phyloP scores from a whole-genome alignment of 208 protist genomes.

The Acanthamoeba royreba region DNA sequence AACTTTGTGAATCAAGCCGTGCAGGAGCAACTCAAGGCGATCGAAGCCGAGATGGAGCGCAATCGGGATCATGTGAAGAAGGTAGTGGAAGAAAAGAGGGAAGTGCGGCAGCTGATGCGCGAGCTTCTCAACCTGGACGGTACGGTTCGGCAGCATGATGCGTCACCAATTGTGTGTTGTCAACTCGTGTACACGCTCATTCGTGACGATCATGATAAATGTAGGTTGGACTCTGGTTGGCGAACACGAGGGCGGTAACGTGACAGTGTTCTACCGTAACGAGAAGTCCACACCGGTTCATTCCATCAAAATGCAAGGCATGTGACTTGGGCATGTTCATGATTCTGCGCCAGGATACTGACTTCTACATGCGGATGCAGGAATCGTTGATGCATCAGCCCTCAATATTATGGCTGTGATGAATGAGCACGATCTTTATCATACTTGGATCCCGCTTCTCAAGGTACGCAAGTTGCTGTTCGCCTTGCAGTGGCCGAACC shows the following conservation, averaged over 20 bases:
- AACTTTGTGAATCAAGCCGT: too few species aligned
- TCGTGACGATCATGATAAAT: too few species aligned
- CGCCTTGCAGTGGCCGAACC: not conserved
- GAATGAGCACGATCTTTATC: slow-evolving; percentile 1
- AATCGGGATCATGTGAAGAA: not conserved
- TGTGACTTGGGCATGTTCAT: too few species aligned
- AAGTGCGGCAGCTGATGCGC: not conserved
- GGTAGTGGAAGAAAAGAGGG: not conserved
- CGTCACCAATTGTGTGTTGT: not conserved
- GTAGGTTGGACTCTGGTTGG: not conserved
- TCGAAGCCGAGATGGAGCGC: not conserved
- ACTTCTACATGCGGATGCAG: too few species aligned
- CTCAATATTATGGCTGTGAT: slow-evolving; percentile 12
- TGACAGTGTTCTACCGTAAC: not conserved
- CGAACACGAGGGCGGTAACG: not conserved
- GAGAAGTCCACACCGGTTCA: slow-evolving; percentile 9
- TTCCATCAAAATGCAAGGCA: slow-evolving; percentile 27
- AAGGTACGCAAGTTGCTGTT: not conserved
- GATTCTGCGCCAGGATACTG: too few species aligned
- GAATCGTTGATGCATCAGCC: not conserved
- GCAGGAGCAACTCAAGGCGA: not conserved
- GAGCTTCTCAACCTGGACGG: not conserved
- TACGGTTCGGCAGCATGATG: too few species aligned
- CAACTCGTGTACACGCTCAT: not conserved
- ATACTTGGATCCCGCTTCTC: not conserved